These are phyloP conservation scores for Alternaria infectoria DNA, from an alignment of 2,329 filamentous ascomycete species.

Conservation along the genomic window DNA sequence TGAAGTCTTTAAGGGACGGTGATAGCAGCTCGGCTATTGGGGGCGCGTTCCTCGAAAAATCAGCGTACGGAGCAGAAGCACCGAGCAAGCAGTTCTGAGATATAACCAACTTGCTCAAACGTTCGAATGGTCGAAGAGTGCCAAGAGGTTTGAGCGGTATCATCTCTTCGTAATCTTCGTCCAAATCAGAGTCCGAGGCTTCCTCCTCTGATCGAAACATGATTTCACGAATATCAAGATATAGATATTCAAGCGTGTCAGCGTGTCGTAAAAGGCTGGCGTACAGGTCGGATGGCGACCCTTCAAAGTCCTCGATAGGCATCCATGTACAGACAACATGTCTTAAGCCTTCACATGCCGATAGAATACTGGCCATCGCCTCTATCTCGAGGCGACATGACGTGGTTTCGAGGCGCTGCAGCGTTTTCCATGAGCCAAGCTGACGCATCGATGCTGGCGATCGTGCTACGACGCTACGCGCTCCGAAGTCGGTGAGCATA, in stretches of 20 bases:
- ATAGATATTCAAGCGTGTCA: slow-evolving; percentile 21
- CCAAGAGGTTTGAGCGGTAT: slow-evolving; percentile 3
- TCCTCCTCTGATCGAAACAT: not conserved
- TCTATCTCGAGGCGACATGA: slow-evolving; percentile 20
- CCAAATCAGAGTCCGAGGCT: not conserved
- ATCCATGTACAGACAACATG: slow-evolving; percentile 33
- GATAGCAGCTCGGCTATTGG: slow-evolving; percentile 20
- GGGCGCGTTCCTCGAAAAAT: not conserved
- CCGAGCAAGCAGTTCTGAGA: slow-evolving; percentile 17
- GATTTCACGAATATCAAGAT: slow-evolving; percentile 20
- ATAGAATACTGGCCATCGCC: slow-evolving; percentile 11
- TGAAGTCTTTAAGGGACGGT: slow-evolving; percentile 9
- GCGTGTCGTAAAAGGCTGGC: slow-evolving; percentile 17
- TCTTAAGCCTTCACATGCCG: slow-evolving; percentile 20
- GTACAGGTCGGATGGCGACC: slow-evolving; percentile 11
- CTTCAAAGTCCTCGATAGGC: not conserved
- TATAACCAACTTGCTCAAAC: slow-evolving; percentile 17
- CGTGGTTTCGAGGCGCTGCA: slow-evolving; percentile 29
- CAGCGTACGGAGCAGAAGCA: not conserved
- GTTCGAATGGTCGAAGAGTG: slow-evolving; percentile 14
- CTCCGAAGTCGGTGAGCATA: slow-evolving; percentile 18
- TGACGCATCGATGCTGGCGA: not conserved
- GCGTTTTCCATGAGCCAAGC: slow-evolving; percentile 1
- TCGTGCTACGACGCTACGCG: slow-evolving; percentile 13
- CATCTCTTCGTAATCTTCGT: not conserved